Evolutionary conservation across 257 asterid genomes (phyloP), one percentile per base, ranked within the genome.

Genomic region (Ajuga chamaepitys): DNA sequence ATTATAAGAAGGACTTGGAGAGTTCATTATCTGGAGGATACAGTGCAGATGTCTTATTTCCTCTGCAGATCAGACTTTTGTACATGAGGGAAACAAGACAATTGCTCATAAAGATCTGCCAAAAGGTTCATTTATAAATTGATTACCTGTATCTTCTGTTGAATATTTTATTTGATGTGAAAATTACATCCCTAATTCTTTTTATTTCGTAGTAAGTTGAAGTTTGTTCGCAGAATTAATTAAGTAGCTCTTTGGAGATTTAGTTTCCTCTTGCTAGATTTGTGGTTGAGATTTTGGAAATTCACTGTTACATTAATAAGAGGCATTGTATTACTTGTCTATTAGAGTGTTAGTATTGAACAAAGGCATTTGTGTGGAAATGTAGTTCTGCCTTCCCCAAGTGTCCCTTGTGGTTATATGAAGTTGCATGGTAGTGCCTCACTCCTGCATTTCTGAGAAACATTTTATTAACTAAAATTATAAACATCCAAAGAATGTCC

Each of bases 41-140:
- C 68, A 52, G 78, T 53, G 58, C 50, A 72, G 66, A 67, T 14
- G 78, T 79, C 75, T 68, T 81, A 64, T 84, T 88, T 82, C 77
- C 86, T 62, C 70, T 83, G 71, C 83, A 81, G 66, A 81, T 84
- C 68, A 70, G 83, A 65, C 85, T 85, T 71, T 64, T 77, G 53
- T 80, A 63, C 70, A 55, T 54, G 65, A 73, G 50, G 62, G 75
- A 76, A 71, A 70, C 78, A 51, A 71, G 78, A 47, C 77, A 79
- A 41, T 67, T 86, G 75, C 67, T 74, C 72, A 75, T 88, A 67
- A 88, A 78, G 82, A 88, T 88, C 71, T 76, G 74, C 70, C 78
- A 75, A 71, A 81, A 84, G 92, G 96, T 88, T 57, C 34, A 10
- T 18, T 26, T 35, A 34, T 40, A 28, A 58, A 22, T 67, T 14